These are phyloP conservation scores for Hydnomerulius pinastri DNA, from an alignment of 768 basidiomycete species.

Conservation along the genomic window DNA sequence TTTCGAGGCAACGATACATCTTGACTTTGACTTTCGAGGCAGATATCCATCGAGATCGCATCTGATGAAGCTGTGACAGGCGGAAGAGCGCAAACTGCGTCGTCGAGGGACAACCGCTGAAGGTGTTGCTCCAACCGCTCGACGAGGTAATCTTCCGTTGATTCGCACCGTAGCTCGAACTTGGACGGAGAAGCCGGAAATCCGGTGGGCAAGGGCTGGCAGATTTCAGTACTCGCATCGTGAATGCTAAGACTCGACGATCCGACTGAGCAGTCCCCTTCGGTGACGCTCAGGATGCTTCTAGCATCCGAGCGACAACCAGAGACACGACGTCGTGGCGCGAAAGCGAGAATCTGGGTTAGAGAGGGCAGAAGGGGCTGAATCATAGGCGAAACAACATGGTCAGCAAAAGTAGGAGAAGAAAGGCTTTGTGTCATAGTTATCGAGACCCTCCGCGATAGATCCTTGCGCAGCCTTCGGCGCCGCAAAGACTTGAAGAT, in stretches of 20 bases:
- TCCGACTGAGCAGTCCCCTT: constrained; percentile 13
- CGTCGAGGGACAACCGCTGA: constrained; percentile 19
- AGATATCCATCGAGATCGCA: constrained; percentile 9
- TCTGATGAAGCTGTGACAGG: not conserved
- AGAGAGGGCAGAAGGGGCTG: constrained; percentile 1
- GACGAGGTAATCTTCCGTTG: constrained; percentile 18
- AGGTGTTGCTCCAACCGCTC: constrained; percentile 21
- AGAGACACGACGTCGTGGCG: not conserved
- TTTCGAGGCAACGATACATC: not conserved
- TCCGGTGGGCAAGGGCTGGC: not conserved
- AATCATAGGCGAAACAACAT: constrained; percentile 5
- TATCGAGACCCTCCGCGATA: constrained; percentile 5
- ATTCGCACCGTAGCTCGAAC: constrained; percentile 23
- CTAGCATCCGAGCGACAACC: constrained; percentile 3
- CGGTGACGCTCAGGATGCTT: constrained; percentile 9
- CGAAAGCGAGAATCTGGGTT: not conserved
- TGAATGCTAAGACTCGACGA: not conserved
- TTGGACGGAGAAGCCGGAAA: constrained; percentile 18
- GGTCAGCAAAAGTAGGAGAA: constrained; percentile 2
- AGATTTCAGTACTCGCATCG: not conserved
- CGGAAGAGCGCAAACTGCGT: not conserved
- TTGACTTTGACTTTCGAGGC: not conserved
- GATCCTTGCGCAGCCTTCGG: constrained; percentile 7
- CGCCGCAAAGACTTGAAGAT: constrained; percentile 25
- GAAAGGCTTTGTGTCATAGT: constrained; percentile 5